Evolutionary conservation across 208 protist genomes (phyloP).

Genomic region (Herpetomonas samuelpessoai): DNA sequence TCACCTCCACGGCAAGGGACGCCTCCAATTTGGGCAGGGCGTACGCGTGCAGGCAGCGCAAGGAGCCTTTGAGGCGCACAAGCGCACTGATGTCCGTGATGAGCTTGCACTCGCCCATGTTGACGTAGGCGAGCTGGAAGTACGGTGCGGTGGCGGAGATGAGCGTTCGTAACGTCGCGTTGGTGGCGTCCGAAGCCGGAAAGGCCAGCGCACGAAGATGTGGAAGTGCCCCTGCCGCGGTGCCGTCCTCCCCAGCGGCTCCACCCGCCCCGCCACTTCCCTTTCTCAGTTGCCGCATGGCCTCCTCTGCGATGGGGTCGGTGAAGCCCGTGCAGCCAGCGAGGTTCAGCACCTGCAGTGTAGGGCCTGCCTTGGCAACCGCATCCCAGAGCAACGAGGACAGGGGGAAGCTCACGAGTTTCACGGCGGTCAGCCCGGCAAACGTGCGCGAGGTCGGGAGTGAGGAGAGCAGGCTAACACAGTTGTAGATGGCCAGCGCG

Average conservation of each 20-base stretch:
- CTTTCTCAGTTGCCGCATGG: neutral
- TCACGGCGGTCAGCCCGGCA: neutral
- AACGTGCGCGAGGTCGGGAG: neutral
- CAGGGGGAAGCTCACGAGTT: conserved; percentile 5
- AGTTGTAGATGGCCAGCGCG: conserved; percentile 3
- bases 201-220: neutral
- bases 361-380: neutral
- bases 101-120: neutral
- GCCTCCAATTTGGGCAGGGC: neutral
- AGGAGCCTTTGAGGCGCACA: neutral
- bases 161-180: neutral
- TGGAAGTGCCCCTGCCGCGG: neutral
- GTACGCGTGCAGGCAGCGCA: neutral
- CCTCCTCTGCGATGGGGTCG: neutral
- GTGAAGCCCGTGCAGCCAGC: conserved; percentile 2
- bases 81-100: neutral
- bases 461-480: conserved; percentile 2
- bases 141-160: conserved; percentile 1
- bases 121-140: neutral
- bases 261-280: too few species aligned
- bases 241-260: neutral
- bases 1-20: neutral
- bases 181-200: conserved; percentile 1
- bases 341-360: conserved; percentile 3
- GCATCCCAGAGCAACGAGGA: conserved; percentile 5